phyloP scores from a whole-genome alignment of 768 basidiomycete species.

The Tremella mesenterica region DNA sequence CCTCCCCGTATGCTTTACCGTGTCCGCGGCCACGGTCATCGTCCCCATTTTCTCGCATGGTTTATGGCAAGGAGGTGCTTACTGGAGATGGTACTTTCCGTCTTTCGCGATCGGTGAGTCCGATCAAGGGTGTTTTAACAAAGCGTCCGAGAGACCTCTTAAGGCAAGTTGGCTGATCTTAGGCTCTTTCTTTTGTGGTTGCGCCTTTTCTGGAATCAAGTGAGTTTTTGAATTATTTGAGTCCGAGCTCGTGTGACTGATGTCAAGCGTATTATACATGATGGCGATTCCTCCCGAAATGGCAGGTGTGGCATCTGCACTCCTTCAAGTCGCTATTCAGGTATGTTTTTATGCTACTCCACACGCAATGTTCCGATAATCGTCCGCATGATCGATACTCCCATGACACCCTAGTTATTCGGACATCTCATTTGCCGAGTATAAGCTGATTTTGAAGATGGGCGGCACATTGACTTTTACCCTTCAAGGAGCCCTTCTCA shows the following conservation, averaged over 20 bases:
- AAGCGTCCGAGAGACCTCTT: background rate
- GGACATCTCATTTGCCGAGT: background rate
- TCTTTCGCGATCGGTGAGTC: background rate
- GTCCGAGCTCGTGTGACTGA: background rate
- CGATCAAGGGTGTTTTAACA: background rate
- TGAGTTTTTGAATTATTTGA: background rate
- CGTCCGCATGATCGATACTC: too few relatives aligned
- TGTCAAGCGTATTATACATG: slow-evolving; percentile 19
- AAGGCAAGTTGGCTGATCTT: background rate
- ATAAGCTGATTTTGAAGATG: background rate
- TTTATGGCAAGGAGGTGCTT: background rate
- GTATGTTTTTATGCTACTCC: background rate
- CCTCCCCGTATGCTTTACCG: background rate
- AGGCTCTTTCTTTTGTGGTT: background rate
- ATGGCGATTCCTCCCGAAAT: slow-evolving; percentile 11
- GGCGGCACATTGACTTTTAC: slow-evolving; percentile 52
- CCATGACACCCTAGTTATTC: too few relatives aligned
- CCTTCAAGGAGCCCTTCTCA: slow-evolving; percentile 33
- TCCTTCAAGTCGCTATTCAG: slow-evolving; percentile 24
- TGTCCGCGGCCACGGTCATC: background rate
- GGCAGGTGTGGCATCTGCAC: slow-evolving; percentile 26
- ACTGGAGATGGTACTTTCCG: background rate
- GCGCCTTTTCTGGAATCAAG: background rate
- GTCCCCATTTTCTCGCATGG: background rate
- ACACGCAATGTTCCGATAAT: too few relatives aligned